Evolutionary conservation across 140 eudicot species (phyloP).

Genomic region (Cichorium intybus): DNA sequence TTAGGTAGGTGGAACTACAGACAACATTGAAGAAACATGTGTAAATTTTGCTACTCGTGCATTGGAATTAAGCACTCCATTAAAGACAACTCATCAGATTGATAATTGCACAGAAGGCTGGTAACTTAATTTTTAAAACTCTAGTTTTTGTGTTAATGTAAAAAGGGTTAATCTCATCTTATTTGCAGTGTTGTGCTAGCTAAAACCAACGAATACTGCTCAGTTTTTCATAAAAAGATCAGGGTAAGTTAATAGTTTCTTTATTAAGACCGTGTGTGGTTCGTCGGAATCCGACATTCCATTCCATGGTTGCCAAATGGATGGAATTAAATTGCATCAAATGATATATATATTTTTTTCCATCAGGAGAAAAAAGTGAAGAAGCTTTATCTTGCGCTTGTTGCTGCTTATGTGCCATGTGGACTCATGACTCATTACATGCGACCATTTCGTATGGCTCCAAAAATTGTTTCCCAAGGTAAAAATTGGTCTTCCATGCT

Average conservation of each 20-base stretch:
- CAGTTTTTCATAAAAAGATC: slow-evolving; percentile 78
- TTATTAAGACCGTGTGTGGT: background rate
- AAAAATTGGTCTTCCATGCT: slow-evolving; percentile 13
- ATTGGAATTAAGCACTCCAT: slow-evolving; percentile 58
- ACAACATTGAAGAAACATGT: slow-evolving; percentile 92
- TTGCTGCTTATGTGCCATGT: slow-evolving; percentile 71
- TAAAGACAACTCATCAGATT: slow-evolving; percentile 95
- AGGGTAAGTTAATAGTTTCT: slow-evolving; percentile 53
- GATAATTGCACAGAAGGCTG: slow-evolving; percentile 99
- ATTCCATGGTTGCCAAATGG: no score
- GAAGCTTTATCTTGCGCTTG: slow-evolving; percentile 93
- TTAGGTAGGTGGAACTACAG: slow-evolving; percentile 97
- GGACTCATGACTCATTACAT: slow-evolving; percentile 89
- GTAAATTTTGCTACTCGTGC: slow-evolving; percentile 92
- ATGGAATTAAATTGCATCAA: no score
- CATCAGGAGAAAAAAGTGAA: slow-evolving; percentile 82
- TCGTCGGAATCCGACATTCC: no score
- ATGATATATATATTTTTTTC: background rate
- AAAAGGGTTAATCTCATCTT: slow-evolving; percentile 4
- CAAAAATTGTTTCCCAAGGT: slow-evolving; percentile 81
- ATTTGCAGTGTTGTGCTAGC: slow-evolving; percentile 79
- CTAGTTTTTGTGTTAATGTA: slow-evolving; percentile 4
- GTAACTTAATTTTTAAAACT: slow-evolving; percentile 35
- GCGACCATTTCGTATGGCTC: slow-evolving; percentile 86
- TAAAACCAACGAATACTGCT: slow-evolving; percentile 86